Base-by-base conservation (phyloP, 2,329 filamentous ascomycete genomes). In the Chaetomium strumarium region DNA sequence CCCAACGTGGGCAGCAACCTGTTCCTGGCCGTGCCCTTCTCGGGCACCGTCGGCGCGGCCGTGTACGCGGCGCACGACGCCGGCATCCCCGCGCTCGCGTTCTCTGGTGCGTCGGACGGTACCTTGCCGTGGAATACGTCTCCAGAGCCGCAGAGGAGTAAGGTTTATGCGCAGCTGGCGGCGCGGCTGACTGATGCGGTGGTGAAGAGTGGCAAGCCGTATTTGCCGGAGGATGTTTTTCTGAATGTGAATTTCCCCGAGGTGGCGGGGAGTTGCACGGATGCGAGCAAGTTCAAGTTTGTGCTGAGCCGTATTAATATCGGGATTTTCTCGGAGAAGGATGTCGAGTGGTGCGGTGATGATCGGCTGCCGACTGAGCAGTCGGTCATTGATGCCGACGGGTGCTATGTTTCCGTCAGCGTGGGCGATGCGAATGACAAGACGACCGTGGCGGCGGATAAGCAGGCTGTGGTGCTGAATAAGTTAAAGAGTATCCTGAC, bases 181-280 rank as follows among this genome's bases (percentile, higher is more conserved):
- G 69, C 76, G 12, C 79, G 76, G 24, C 63, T 88, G 6, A 83
- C 81, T 8, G 68, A 78, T 46, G 70, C 71, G 2, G 62, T 88
- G 37, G 63, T 85, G 29, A 71, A 66, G 1, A 73, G 76, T 0
- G 82, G 82, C 37, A 72, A 72, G 37, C 85, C 85, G 0, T 87
- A 85, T 62, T 72, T 88, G 3, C 84, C 85, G 0, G 61, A 70
- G 0, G 73, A 76, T 42, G 73, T 79, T 2, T 86, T 76, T 65
- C 74, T 88, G 31, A 88, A 88, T 59, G 83, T 88, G 60, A 88
- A 88, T 68, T 86, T 85, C 61, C 80, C 81, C 5, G 66, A 72
- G 52, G 76, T 80, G 2, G 66, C 69, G 6, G 72, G 64, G 0
- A 64, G 66, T 47, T 88, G 85, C 68, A 73, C 69, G 12, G 68